Conservation (phyloP, 805 yeast species). For the Candida sonorensis region DNA sequence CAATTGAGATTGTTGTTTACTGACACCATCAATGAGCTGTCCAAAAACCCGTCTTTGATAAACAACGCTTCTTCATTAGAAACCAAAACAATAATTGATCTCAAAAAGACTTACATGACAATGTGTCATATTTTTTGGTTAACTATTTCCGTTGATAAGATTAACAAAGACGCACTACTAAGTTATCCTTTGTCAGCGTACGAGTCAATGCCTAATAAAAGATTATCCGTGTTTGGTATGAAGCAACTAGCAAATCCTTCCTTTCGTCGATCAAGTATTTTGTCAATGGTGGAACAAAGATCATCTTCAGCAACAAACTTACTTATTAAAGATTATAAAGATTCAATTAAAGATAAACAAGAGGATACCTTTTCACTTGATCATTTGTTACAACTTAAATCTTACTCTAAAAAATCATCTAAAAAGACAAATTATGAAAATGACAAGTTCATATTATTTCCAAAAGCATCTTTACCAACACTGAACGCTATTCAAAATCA, state of each 20-base stretch:
- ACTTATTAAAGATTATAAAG: constrained; percentile 13
- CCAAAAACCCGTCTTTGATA: constrained; percentile 18
- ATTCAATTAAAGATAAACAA: constrained; percentile 4
- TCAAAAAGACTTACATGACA: constrained; percentile 27
- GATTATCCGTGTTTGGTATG: constrained; percentile 32
- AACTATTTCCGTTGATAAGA: constrained; percentile 18
- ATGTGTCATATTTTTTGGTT: constrained; percentile 29
- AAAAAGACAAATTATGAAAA: not conserved
- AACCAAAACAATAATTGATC: constrained; percentile 24
- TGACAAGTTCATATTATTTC: constrained; percentile 22
- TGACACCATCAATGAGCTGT: constrained; percentile 33
- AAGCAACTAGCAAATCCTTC: constrained; percentile 32
- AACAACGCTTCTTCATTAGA: constrained; percentile 13
- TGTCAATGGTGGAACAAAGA: constrained; percentile 27
- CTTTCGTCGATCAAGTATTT: constrained; percentile 34
- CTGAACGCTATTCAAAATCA: constrained; percentile 10
- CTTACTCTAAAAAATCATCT: not conserved
- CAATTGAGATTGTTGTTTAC: constrained; percentile 41
- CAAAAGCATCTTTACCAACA: constrained; percentile 29
- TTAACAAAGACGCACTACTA: constrained; percentile 15
- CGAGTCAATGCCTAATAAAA: constrained; percentile 21
- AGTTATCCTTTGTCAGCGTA: constrained; percentile 18
- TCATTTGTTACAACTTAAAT: constrained; percentile 1
- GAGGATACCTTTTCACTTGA: constrained; percentile 4
- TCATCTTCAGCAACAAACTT: constrained; percentile 19